phyloP scores from a whole-genome alignment of 805 yeast genomes.

The Saccharomycopsis sp. region DNA sequence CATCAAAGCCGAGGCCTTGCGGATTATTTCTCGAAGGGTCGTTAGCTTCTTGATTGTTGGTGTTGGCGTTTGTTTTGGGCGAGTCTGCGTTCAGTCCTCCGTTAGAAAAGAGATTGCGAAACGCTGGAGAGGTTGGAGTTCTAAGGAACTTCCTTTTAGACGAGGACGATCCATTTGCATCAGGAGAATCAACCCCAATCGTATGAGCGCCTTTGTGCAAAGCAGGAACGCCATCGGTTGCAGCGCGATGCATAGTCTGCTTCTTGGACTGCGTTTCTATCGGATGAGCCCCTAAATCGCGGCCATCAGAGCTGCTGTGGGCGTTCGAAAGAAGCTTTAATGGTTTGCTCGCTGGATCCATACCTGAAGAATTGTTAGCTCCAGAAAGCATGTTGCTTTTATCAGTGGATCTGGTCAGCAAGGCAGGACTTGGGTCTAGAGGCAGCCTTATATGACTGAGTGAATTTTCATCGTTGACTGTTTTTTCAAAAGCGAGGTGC shows the following conservation, averaged over 20 bases:
- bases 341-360: background rate
- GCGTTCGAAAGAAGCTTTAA: background rate
- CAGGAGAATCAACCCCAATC: background rate
- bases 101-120: slow-evolving; percentile 6
- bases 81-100: background rate
- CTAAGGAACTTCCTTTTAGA: slow-evolving; percentile 1
- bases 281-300: background rate
- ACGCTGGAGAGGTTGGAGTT: slow-evolving; percentile 14
- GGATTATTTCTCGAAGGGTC: background rate
- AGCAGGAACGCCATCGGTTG: too few relatives aligned
- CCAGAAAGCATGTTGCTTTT: background rate
- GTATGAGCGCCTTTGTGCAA: background rate
- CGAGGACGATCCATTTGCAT: background rate
- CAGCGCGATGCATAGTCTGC: too few relatives aligned
- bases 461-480: background rate
- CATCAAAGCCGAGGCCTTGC: background rate
- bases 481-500: background rate
- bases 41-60: background rate
- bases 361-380: background rate
- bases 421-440: background rate
- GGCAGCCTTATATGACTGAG: background rate
- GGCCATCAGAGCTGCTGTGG: background rate
- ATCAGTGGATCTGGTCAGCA: background rate
- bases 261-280: background rate
- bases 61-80: background rate